phyloP scores from a whole-genome alignment of 2,329 filamentous ascomycete species.

The Monilinia polystroma region DNA sequence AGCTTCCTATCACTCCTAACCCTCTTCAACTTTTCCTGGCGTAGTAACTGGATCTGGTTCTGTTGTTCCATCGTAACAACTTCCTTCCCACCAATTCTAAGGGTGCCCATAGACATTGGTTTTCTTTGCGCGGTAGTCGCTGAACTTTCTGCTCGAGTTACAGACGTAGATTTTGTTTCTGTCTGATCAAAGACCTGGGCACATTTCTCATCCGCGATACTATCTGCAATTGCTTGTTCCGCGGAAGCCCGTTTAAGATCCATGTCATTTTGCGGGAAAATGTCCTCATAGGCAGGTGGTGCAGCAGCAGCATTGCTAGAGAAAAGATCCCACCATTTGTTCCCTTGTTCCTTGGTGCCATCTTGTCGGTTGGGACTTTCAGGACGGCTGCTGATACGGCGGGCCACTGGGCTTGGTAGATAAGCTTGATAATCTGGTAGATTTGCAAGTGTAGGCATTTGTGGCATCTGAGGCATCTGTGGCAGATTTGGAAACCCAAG shows the following conservation, averaged over 20 bases:
- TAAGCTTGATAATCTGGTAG: slow-evolving; percentile 73
- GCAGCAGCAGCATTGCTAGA: slow-evolving; percentile 52
- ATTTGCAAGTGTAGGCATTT: slow-evolving; percentile 53
- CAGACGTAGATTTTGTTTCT: neutral
- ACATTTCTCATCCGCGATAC: slow-evolving; percentile 59
- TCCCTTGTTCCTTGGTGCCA: slow-evolving; percentile 49
- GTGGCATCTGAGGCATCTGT: slow-evolving; percentile 53
- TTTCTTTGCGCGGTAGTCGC: slow-evolving; percentile 44
- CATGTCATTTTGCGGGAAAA: slow-evolving; percentile 59
- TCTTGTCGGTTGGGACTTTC: slow-evolving; percentile 27
- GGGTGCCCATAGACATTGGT: slow-evolving; percentile 42
- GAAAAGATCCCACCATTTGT: slow-evolving; percentile 68
- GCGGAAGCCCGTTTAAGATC: slow-evolving; percentile 60
- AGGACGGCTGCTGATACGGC: slow-evolving; percentile 62
- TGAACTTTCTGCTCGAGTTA: slow-evolving; percentile 37
- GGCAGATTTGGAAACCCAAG: slow-evolving; percentile 62
- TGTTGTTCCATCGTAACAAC: slow-evolving; percentile 65
- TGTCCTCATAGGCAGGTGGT: slow-evolving; percentile 76
- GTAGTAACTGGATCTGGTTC: slow-evolving; percentile 59
- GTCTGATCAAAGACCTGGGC: slow-evolving; percentile 51
- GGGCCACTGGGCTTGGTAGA: slow-evolving; percentile 61
- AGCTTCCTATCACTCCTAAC: slow-evolving; percentile 63
- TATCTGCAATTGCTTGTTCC: slow-evolving; percentile 56
- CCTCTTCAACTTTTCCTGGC: slow-evolving; percentile 62
- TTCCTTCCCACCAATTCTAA: slow-evolving; percentile 63